phyloP scores from a whole-genome alignment of 805 yeast genomes.

The Metschnikowia gelsemii region DNA sequence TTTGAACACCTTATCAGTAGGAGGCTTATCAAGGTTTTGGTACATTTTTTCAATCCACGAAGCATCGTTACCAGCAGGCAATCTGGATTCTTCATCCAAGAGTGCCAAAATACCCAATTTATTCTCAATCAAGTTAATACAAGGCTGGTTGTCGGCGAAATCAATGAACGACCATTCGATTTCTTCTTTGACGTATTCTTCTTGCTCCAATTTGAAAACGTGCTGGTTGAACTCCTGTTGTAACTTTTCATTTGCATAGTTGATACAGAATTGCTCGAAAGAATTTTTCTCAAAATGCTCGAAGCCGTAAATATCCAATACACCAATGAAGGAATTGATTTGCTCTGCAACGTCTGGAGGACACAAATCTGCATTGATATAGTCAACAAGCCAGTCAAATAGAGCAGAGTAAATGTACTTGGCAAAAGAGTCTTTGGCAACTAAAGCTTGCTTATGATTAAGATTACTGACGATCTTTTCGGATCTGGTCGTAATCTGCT shows the following conservation, averaged over 20 bases:
- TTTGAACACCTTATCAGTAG: conserved; percentile 73
- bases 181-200: conserved; percentile 87
- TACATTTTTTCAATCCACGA: conserved; percentile 91
- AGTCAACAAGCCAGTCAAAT: conserved; percentile 92
- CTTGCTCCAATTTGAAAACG: conserved; percentile 95
- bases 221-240: conserved; percentile 98
- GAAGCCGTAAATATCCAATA: conserved; percentile 94
- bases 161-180: conserved; percentile 97
- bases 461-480: conserved; percentile 87
- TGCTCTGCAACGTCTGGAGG: conserved; percentile 63
- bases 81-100: conserved; percentile 91
- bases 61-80: conserved; percentile 91
- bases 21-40: conserved; percentile 76
- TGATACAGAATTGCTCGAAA: conserved; percentile 96
- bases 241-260: conserved; percentile 93
- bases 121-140: conserved; percentile 87
- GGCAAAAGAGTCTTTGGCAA: conserved; percentile 95
- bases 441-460: conserved; percentile 78
- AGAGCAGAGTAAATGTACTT: conserved; percentile 89
- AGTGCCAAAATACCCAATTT: conserved; percentile 83
- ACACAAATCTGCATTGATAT: conserved; percentile 79
- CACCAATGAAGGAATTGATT: conserved; percentile 83
- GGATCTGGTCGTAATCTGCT: conserved; percentile 87
- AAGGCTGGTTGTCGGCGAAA: conserved; percentile 94
- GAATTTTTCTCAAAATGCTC: conserved; percentile 94